phyloP scores from a whole-genome alignment of 257 asterid genomes.

The Plantago elongata region DNA sequence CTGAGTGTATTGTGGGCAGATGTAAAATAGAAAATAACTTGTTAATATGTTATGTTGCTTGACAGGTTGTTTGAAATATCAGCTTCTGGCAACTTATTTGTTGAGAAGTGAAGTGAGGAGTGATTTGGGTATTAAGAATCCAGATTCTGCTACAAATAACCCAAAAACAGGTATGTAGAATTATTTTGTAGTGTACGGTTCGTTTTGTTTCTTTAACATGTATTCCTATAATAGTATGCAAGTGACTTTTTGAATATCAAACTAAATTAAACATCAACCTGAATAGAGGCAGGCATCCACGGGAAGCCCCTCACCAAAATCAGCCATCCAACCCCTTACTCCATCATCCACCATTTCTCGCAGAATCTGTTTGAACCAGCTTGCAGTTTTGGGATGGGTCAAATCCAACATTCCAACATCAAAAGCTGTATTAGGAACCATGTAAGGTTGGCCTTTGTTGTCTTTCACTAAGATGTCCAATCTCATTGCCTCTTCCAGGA shows the following conservation, averaged over 20 bases:
- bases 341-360: conserved; percentile 91
- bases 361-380: conserved; percentile 83
- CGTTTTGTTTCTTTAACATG: not conserved
- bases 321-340: conserved; percentile 99
- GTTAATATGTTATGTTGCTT: too few species aligned
- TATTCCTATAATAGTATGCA: not conserved
- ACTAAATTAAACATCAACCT: conserved; percentile 34
- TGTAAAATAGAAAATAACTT: too few species aligned
- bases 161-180: too few species aligned
- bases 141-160: too few species aligned
- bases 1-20: too few species aligned
- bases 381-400: conserved; percentile 66
- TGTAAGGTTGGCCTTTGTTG: conserved; percentile 62
- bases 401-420: conserved; percentile 93
- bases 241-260: not conserved
- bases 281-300: conserved; percentile 86
- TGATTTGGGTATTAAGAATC: too few species aligned
- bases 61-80: too few species aligned
- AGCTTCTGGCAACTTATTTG: too few species aligned
- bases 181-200: not conserved
- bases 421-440: conserved; percentile 94
- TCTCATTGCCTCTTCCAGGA: conserved; percentile 73
- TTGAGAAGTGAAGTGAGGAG: too few species aligned
- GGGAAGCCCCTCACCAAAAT: conserved; percentile 97
- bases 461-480: conserved; percentile 78